Conservation (phyloP, 352 stramenopile genomes). For the Peronospora tabacina region DNA sequence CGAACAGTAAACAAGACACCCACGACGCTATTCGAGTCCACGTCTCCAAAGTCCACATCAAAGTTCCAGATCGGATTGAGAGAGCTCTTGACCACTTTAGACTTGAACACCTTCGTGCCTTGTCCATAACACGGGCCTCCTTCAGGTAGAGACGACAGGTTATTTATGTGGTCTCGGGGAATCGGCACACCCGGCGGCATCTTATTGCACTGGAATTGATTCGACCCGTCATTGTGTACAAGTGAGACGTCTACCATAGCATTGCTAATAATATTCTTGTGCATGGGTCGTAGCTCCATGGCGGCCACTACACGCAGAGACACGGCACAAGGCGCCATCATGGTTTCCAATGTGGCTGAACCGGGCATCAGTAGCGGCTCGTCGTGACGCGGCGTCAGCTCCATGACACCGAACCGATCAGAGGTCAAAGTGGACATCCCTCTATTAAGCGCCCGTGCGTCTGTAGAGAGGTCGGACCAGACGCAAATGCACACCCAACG, state of each 20-base stretch:
- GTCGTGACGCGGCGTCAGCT: slow-evolving; percentile 47
- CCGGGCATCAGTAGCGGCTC: slow-evolving; percentile 51
- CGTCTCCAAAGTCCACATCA: slow-evolving; percentile 72
- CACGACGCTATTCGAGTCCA: slow-evolving; percentile 56
- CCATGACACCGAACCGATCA: slow-evolving; percentile 35
- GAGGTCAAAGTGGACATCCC: slow-evolving; percentile 27
- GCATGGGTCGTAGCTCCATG: slow-evolving; percentile 49
- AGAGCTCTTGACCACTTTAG: slow-evolving; percentile 55
- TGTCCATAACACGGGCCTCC: slow-evolving; percentile 22
- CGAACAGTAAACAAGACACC: slow-evolving; percentile 61
- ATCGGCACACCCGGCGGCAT: slow-evolving; percentile 6
- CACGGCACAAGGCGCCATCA: slow-evolving; percentile 50
- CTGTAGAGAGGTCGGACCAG: slow-evolving; percentile 12
- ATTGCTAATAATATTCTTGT: slow-evolving; percentile 64
- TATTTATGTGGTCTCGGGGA: slow-evolving; percentile 11
- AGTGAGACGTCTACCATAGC: slow-evolving; percentile 67
- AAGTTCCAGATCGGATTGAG: slow-evolving; percentile 80
- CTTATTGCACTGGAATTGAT: slow-evolving; percentile 31
- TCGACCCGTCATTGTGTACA: slow-evolving; percentile 42
- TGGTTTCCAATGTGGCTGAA: slow-evolving; percentile 52
- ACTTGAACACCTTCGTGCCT: slow-evolving; percentile 43
- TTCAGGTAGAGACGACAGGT: slow-evolving; percentile 20
- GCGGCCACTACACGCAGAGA: slow-evolving; percentile 52
- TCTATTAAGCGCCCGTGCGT: slow-evolving; percentile 3
- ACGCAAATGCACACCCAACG: neutral